These are phyloP conservation scores for Shiraia bambusicola DNA, from an alignment of 2,329 filamentous ascomycete species.

Conservation along the genomic window DNA sequence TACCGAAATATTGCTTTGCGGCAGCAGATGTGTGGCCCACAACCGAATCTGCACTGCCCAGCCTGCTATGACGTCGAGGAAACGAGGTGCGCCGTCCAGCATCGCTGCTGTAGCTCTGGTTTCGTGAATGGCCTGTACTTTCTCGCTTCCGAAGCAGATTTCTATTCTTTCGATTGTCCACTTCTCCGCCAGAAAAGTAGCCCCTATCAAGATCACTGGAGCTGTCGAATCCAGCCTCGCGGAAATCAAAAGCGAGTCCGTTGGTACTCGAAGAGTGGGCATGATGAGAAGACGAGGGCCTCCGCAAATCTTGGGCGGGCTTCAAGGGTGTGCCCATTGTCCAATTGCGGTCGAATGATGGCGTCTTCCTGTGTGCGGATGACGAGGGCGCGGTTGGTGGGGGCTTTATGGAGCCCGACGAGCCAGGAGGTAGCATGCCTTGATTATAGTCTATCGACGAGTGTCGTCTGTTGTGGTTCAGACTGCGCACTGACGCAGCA, in stretches of 20 bases:
- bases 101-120: constrained; percentile 70
- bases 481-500: constrained; percentile 76
- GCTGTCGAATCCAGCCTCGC: constrained; percentile 36
- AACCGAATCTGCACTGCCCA: constrained; percentile 76
- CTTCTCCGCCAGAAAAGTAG: constrained; percentile 89
- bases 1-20: constrained; percentile 69
- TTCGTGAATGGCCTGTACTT: constrained; percentile 62
- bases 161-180: constrained; percentile 68
- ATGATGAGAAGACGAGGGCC: constrained; percentile 40
- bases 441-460: constrained; percentile 76
- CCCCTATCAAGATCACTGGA: constrained; percentile 73
- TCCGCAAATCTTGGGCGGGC: constrained; percentile 27
- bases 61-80: constrained; percentile 69
- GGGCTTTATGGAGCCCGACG: constrained; percentile 20
- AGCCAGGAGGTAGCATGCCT: constrained; percentile 28
- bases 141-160: constrained; percentile 78
- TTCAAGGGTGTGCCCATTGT: constrained; percentile 50
- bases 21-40: constrained; percentile 59
- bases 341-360: constrained; percentile 63
- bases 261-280: constrained; percentile 34
- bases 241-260: constrained; percentile 25
- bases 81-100: constrained; percentile 60
- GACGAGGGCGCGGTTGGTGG: constrained; percentile 22
- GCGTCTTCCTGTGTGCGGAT: constrained; percentile 54
- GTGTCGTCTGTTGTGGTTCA: constrained; percentile 82